Evolutionary conservation across 2,329 filamentous ascomycete species (phyloP).

Genomic region (Fusarium armeniacum): DNA sequence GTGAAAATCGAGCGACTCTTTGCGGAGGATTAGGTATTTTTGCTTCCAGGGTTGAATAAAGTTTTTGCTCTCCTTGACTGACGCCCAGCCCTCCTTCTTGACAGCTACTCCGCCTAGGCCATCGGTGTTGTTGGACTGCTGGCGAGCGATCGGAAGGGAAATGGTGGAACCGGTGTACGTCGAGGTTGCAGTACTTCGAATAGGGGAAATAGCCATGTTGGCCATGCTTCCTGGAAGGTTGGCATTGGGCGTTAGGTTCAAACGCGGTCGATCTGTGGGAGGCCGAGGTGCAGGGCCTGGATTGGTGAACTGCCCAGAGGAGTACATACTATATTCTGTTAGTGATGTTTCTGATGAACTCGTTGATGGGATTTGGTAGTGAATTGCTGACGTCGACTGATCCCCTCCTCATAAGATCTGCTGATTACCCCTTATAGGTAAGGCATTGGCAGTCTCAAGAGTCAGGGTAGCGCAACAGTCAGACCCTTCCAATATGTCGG

Average conservation of each 20-base stretch:
- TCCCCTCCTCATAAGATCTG: background rate
- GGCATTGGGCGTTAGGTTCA: constrained; percentile 82
- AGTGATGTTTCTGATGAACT: constrained; percentile 29
- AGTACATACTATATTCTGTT: constrained; percentile 64
- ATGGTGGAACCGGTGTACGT: constrained; percentile 67
- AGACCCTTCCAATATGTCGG: background rate
- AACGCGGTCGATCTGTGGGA: constrained; percentile 84
- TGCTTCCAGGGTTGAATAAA: constrained; percentile 90
- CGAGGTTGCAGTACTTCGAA: constrained; percentile 73
- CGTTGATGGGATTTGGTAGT: constrained; percentile 1
- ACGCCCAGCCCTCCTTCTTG: constrained; percentile 85
- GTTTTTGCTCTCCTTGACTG: constrained; percentile 91
- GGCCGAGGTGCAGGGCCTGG: constrained; percentile 94
- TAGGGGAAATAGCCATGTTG: constrained; percentile 80
- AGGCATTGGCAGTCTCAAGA: background rate
- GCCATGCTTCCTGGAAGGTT: constrained; percentile 84
- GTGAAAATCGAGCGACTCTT: constrained; percentile 93
- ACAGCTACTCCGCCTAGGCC: constrained; percentile 77
- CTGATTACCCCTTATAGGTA: background rate
- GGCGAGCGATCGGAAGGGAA: constrained; percentile 75
- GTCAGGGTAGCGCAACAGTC: background rate
- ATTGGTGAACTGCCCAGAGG: constrained; percentile 88
- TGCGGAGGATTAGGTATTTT: constrained; percentile 90
- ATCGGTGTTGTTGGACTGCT: constrained; percentile 72
- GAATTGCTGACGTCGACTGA: constrained; percentile 17